Conservation (phyloP, 192 early-diverging fungal species). For the Anaeromyces robustus region DNA sequence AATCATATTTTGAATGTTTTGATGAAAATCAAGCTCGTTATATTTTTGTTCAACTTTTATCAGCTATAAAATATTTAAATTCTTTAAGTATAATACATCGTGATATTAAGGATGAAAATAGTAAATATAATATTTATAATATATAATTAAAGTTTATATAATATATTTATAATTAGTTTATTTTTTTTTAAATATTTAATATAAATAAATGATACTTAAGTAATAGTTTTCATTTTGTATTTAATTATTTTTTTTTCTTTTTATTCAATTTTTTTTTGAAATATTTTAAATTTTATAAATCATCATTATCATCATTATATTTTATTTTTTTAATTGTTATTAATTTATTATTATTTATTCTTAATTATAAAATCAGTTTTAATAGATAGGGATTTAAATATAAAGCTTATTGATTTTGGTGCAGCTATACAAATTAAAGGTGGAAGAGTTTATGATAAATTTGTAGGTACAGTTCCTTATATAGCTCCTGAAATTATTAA, state of each 20-base stretch:
- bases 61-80: constrained; percentile 48
- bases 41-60: constrained; percentile 55
- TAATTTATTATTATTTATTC: too few relatives aligned
- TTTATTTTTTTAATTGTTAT: too few relatives aligned
- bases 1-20: constrained; percentile 36
- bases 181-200: too few relatives aligned
- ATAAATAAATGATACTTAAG: too few relatives aligned
- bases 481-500: background rate
- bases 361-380: constrained; percentile 1
- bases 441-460: background rate
- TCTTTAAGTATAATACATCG: constrained; percentile 50
- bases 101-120: constrained; percentile 65
- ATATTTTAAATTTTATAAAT: background rate
- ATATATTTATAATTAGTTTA: too few relatives aligned
- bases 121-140: constrained; percentile 2
- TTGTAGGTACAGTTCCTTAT: background rate
- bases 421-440: constrained; percentile 12
- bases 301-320: too few relatives aligned
- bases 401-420: constrained; percentile 55
- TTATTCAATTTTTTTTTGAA: background rate
- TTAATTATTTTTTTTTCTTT: too few relatives aligned
- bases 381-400: constrained; percentile 19
- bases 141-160: too few relatives aligned
- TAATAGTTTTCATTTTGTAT: too few relatives aligned
- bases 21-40: constrained; percentile 39